These are phyloP conservation scores for Eimeria tenella DNA, from an alignment of 169 alveolate species.

Conservation along the genomic window DNA sequence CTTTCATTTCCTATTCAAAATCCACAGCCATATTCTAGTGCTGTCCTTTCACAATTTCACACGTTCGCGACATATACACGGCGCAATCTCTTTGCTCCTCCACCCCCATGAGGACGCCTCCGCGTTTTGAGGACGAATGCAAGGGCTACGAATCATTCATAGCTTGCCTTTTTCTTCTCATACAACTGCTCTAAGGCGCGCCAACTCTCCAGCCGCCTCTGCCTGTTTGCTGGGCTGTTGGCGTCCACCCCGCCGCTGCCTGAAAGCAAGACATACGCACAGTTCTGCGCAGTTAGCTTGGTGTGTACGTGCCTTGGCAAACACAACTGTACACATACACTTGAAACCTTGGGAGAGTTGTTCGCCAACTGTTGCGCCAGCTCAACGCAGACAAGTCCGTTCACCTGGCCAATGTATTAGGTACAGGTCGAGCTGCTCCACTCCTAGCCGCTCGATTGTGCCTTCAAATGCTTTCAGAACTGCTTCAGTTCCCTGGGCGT, in stretches of 20 bases:
- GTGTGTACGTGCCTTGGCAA: not conserved
- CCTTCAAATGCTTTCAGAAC: conserved; percentile 44
- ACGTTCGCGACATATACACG: not conserved
- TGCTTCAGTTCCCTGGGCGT: conserved; percentile 72
- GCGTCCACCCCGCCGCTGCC: conserved; percentile 68
- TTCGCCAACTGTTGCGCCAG: not conserved
- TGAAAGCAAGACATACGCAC: not conserved
- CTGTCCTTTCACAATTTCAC: not conserved
- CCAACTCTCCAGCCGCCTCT: conserved; percentile 79
- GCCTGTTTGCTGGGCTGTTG: conserved; percentile 59
- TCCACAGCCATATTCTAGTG: not conserved
- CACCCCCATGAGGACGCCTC: not conserved
- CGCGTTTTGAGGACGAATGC: not conserved
- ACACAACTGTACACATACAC: not conserved
- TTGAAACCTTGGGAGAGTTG: not conserved
- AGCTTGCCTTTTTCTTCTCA: conserved; percentile 61
- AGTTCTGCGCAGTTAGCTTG: not conserved
- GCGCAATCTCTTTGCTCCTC: not conserved
- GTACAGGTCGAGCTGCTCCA: conserved; percentile 72
- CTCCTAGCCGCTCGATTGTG: conserved; percentile 65
- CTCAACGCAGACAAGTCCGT: too few species aligned
- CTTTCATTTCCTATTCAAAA: not conserved
- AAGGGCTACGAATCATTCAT: not conserved
- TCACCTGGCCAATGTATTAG: conserved; percentile 80
- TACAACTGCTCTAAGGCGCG: conserved; percentile 79